A percentile compares a stretch with the other conserved stretches of the same genome.
Evolutionary conservation across 1,139 yeast species (phyloP).

Genomic region (Suhomyces terraborum): DNA sequence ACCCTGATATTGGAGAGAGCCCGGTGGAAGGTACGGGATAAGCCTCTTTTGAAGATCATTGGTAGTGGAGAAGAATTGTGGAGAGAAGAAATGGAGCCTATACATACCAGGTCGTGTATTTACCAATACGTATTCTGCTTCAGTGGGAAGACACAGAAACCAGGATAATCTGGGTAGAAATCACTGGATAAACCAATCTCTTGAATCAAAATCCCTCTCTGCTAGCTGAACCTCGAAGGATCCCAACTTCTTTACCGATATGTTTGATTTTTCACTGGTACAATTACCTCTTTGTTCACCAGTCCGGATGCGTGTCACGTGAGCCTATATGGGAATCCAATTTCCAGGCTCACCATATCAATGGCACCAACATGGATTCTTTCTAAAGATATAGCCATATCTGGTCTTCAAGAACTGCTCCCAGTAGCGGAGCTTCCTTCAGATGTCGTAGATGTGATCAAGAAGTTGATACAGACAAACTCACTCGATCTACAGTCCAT

Average conservation of each 20-base stretch:
- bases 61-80: neutral
- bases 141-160: neutral
- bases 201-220: too few species aligned
- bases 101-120: neutral
- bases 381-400: neutral
- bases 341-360: neutral
- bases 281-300: too few species aligned
- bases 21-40: slow-evolving; percentile 2
- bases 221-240: too few species aligned
- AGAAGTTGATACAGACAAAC: neutral
- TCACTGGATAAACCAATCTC: too few species aligned
- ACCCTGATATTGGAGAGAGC: slow-evolving; percentile 27
- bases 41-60: slow-evolving; percentile 3
- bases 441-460: neutral
- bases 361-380: slow-evolving; percentile 4
- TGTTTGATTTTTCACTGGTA: too few species aligned
- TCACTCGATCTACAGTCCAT: neutral
- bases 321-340: slow-evolving; percentile 1
- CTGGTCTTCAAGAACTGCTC: neutral
- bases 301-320: neutral
- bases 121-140: neutral
- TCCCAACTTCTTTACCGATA: neutral
- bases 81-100: neutral
- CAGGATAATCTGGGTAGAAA: neutral
- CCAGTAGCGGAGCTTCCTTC: neutral